Evolutionary conservation across 495 filamentous ascomycete genomes (phyloP).

Genomic region (Penicillium pulvis): DNA sequence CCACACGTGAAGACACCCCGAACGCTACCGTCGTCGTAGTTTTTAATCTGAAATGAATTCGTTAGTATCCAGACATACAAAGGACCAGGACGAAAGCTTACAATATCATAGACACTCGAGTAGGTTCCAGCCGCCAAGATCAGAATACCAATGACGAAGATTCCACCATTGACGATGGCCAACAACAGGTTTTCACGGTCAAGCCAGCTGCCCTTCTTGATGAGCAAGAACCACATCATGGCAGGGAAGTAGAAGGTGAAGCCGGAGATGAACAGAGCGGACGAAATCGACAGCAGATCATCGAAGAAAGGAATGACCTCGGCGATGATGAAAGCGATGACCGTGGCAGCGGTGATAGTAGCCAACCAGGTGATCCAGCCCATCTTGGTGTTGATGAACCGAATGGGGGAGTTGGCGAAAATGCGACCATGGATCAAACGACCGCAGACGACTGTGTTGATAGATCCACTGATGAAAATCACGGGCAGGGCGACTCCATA

Average conservation of each 20-base stretch:
- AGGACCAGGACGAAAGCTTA: conserved; percentile 35
- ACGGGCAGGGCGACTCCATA: conserved; percentile 75
- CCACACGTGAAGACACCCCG: conserved; percentile 52
- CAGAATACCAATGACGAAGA: conserved; percentile 42
- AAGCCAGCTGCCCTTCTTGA: conserved; percentile 44
- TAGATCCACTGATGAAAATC: conserved; percentile 67
- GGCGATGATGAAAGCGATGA: conserved; percentile 68
- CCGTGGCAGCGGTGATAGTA: conserved; percentile 54
- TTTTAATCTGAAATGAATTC: conserved; percentile 35
- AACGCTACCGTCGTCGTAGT: conserved; percentile 45
- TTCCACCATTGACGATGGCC: conserved; percentile 24
- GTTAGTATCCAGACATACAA: neutral
- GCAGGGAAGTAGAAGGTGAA: conserved; percentile 44
- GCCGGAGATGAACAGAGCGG: conserved; percentile 42
- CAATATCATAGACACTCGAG: conserved; percentile 57
- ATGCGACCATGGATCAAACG: conserved; percentile 64
- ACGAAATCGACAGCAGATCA: conserved; percentile 59
- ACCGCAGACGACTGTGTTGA: conserved; percentile 61
- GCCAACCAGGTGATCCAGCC: conserved; percentile 60
- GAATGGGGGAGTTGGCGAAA: conserved; percentile 53
- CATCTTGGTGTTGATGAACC: conserved; percentile 60
- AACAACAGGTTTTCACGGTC: conserved; percentile 32
- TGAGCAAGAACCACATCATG: conserved; percentile 64
- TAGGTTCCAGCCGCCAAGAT: conserved; percentile 61
- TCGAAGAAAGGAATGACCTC: conserved; percentile 71